These are phyloP conservation scores for Coprinopsis strossmayeri DNA, from an alignment of 768 basidiomycete genomes.

Conservation along the genomic window DNA sequence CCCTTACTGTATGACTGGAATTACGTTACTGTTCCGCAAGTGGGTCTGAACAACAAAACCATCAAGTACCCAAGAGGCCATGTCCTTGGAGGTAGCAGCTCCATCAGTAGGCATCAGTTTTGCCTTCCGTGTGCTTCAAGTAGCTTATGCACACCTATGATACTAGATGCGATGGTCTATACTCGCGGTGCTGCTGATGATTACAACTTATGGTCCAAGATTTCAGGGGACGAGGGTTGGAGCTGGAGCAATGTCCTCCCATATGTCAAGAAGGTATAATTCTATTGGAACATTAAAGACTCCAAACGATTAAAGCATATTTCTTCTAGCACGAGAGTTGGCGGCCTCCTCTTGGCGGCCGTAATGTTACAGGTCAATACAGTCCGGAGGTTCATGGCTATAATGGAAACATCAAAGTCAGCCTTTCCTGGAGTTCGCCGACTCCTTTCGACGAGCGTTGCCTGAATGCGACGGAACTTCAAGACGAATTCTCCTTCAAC, in stretches of 20 bases:
- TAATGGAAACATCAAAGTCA: constrained; percentile 24
- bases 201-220: constrained; percentile 5
- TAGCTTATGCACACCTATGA: background rate
- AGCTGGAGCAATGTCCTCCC: background rate
- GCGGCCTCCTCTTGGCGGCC: constrained; percentile 27
- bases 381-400: constrained; percentile 30
- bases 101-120: constrained; percentile 15
- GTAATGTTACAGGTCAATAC: constrained; percentile 30
- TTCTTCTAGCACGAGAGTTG: constrained; percentile 36
- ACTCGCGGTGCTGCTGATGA: constrained; percentile 6
- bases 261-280: background rate
- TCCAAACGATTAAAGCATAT: no score
- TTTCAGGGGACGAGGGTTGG: constrained; percentile 7
- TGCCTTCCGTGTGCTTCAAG: background rate
- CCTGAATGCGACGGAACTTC: constrained; percentile 19
- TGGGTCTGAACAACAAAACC: constrained; percentile 9
- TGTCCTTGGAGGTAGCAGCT: constrained; percentile 15
- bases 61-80: constrained; percentile 11
- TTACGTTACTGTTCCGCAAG: constrained; percentile 14
- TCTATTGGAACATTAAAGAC: no score
- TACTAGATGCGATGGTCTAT: constrained; percentile 10
- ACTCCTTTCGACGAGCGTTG: constrained; percentile 23
- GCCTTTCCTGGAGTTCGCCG: constrained; percentile 24
- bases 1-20: constrained; percentile 15
- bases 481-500: constrained; percentile 20